phyloP scores from a whole-genome alignment of 345 rosid genomes.

The Conringia planisiliqua region DNA sequence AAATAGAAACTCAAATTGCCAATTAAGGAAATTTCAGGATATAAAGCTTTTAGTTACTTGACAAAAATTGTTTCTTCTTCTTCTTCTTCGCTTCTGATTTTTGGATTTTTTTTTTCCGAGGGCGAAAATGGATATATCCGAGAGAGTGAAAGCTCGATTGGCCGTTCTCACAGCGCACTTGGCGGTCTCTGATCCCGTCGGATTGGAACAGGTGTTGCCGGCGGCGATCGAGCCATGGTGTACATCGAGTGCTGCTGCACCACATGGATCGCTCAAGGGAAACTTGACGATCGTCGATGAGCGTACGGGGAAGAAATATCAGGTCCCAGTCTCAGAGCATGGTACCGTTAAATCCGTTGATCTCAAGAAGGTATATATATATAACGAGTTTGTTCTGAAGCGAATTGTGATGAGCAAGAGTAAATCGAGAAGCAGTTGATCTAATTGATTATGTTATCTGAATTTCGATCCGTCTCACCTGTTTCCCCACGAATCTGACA shows the following conservation, averaged over 20 bases:
- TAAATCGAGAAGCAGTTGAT: background rate
- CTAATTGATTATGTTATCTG: background rate
- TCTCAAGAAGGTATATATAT: constrained; percentile 64
- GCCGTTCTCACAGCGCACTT: constrained; percentile 71
- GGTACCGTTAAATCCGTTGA: constrained; percentile 80
- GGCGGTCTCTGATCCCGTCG: constrained; percentile 31
- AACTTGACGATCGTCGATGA: constrained; percentile 68
- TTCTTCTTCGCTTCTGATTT: background rate
- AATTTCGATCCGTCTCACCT: background rate
- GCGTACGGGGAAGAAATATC: constrained; percentile 67
- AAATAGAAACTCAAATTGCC: background rate
- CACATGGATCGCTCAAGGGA: constrained; percentile 57
- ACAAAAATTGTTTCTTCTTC: background rate
- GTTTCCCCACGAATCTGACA: no score
- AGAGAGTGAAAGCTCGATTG: constrained; percentile 49
- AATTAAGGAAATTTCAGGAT: background rate
- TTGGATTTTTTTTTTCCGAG: background rate
- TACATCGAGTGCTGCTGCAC: constrained; percentile 41
- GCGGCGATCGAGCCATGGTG: constrained; percentile 45
- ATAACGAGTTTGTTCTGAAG: background rate
- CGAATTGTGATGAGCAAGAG: background rate
- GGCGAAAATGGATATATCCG: constrained; percentile 31
- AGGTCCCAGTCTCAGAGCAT: constrained; percentile 50
- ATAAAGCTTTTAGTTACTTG: background rate
- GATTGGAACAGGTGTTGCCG: constrained; percentile 2